Evolutionary conservation across 805 yeast genomes (phyloP), one percentile per base, ranked within the genome.

Genomic region (Alloascoidea africana): DNA sequence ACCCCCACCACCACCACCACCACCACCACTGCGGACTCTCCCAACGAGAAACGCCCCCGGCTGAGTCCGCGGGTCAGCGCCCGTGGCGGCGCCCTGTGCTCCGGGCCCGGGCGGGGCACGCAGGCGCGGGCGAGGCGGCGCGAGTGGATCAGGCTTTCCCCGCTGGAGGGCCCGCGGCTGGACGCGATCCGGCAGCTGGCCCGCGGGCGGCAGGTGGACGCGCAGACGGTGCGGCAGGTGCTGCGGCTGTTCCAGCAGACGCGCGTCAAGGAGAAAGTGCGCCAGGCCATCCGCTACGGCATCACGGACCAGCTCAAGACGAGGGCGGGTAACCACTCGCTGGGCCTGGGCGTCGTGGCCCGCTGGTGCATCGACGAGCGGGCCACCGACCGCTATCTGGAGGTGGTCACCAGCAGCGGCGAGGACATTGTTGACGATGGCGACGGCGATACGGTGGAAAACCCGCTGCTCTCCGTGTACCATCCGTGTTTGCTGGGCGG

Each of bases 241-340:
- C n/a, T 23, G n/a, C 8, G n/a, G 8, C n/a, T 23, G n/a, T 23
- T 23, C n/a, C 30, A 23, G n/a, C 30, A 23, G n/a, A 23, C 30
- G 13, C 8, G n/a, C n/a, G n/a, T 23, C n/a, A 23, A 23, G n/a
- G 30, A 23, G n/a, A 23, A 23, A n/a, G 30, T 23, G 8, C n/a
- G 8, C 8, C 30, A n/a, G 8, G 30, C 30, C 8, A 23, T 23
- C n/a, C 13, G n/a, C n/a, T 23, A 23, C n/a, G 30, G 30, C n/a
- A 23, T 23, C 30, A 23, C 30, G n/a, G 30, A 23, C n/a, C 30
- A 23, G n/a, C n/a, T 23, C 13, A 23, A 23, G n/a, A 23, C 30
- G n/a, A 23, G n/a, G n/a, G 30, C 8, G n/a, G 30, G 30, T 23
- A 23, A 23, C n/a, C 8, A 23, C n/a, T 23, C 30, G n/a, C 8